Percentiles rank a stretch among this genome's conserved stretches.
These are phyloP conservation scores for Skeletonema marinoi DNA, from an alignment of 108 stramenopile genomes.

Conservation along the genomic window DNA sequence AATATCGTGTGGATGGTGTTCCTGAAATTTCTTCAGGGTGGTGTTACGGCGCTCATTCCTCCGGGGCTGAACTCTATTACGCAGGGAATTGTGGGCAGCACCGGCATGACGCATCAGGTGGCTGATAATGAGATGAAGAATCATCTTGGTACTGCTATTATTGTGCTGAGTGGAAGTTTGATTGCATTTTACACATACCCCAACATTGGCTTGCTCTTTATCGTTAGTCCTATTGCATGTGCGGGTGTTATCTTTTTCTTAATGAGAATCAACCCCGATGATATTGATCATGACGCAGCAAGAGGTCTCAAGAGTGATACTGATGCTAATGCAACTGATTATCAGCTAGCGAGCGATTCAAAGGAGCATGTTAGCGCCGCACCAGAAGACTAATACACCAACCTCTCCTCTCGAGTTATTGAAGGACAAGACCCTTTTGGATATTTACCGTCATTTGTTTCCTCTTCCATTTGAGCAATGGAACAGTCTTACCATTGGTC, in stretches of 20 bases:
- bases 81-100: slow-evolving; percentile 85
- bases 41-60: slow-evolving; percentile 85
- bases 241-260: slow-evolving; percentile 71
- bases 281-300: slow-evolving; percentile 90
- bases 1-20: slow-evolving; percentile 81
- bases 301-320: slow-evolving; percentile 61
- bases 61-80: slow-evolving; percentile 88
- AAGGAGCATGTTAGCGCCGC: not conserved
- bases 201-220: slow-evolving; percentile 71
- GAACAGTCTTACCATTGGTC: slow-evolving; percentile 84
- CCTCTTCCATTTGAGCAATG: slow-evolving; percentile 85
- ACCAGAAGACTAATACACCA: slow-evolving; percentile 38
- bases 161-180: slow-evolving; percentile 71
- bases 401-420: slow-evolving; percentile 75
- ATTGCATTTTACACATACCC: slow-evolving; percentile 79
- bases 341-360: not conserved
- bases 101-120: slow-evolving; percentile 88
- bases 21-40: slow-evolving; percentile 83
- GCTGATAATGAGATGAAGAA: slow-evolving; percentile 90
- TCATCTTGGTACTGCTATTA: slow-evolving; percentile 88
- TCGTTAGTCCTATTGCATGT: slow-evolving; percentile 88
- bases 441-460: slow-evolving; percentile 77
- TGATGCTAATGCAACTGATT: not conserved
- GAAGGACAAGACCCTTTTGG: slow-evolving; percentile 73
- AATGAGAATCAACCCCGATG: slow-evolving; percentile 63